phyloP scores from a whole-genome alignment of 1,284 basidiomycete species.

The Austropuccinia psidii region DNA sequence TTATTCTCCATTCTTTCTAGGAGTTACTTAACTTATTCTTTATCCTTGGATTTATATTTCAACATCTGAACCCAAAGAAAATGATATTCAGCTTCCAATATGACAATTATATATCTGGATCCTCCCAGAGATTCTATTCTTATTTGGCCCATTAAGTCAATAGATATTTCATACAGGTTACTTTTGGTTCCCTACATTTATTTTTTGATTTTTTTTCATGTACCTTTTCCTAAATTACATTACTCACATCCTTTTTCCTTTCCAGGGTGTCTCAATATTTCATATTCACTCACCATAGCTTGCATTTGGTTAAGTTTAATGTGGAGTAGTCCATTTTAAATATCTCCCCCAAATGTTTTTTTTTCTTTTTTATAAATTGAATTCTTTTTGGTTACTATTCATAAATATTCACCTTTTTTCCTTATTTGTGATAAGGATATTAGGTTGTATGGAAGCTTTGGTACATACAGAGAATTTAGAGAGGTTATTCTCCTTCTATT shows the following conservation, averaged over 20 bases:
- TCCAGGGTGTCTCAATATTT: background rate
- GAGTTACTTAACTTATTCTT: background rate
- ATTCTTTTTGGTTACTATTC: too few species aligned
- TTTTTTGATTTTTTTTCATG: too few species aligned
- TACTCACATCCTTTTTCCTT: background rate
- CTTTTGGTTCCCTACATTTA: background rate
- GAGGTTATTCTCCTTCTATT: background rate
- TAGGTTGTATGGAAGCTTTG: too few species aligned
- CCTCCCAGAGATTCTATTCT: background rate
- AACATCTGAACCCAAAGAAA: background rate
- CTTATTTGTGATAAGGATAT: too few species aligned
- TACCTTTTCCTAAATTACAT: background rate
- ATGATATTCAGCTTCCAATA: background rate
- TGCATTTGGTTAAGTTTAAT: too few species aligned
- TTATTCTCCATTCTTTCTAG: background rate
- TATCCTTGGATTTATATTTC: background rate
- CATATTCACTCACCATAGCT: background rate
- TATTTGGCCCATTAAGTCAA: constrained; percentile 5
- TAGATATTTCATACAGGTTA: background rate
- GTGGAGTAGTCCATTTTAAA: too few species aligned
- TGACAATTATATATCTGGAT: background rate
- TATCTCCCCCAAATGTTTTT: background rate
- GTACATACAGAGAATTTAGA: background rate
- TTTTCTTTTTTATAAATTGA: background rate
- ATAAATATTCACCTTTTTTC: too few species aligned